phyloP scores from a whole-genome alignment of 805 yeast species.

The Candida vartiovaarae region DNA sequence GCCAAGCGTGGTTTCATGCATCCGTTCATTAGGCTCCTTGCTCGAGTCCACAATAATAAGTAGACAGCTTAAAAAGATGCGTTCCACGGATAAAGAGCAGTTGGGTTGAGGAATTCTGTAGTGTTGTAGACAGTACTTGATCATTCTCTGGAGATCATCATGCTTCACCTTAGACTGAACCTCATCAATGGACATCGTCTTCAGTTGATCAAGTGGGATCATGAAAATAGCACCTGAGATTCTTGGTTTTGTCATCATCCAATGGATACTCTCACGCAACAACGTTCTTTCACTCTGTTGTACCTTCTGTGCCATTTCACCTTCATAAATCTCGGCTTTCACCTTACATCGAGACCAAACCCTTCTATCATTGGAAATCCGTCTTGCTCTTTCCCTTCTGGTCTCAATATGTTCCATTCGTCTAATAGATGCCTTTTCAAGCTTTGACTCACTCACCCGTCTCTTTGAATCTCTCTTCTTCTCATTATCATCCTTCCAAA shows the following conservation, averaged over 20 bases:
- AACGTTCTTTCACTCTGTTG: too few relatives aligned
- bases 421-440: background rate
- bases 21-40: background rate
- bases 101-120: background rate
- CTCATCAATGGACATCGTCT: background rate
- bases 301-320: too few relatives aligned
- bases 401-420: background rate
- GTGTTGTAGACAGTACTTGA: background rate
- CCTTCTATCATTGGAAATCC: background rate
- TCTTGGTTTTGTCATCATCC: background rate
- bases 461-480: background rate
- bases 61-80: background rate
- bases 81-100: background rate
- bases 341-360: background rate
- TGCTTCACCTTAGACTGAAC: background rate
- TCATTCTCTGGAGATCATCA: background rate
- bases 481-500: background rate
- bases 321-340: background rate
- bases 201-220: background rate
- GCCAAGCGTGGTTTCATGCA: background rate
- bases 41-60: background rate
- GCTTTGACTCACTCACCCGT: background rate
- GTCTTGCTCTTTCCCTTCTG: background rate
- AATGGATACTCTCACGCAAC: background rate
- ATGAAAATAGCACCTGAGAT: background rate